Evolutionary conservation across 202 grass and related monocot species (phyloP), one percentile per base, ranked within the genome.

Genomic region (Panicum virgatum): DNA sequence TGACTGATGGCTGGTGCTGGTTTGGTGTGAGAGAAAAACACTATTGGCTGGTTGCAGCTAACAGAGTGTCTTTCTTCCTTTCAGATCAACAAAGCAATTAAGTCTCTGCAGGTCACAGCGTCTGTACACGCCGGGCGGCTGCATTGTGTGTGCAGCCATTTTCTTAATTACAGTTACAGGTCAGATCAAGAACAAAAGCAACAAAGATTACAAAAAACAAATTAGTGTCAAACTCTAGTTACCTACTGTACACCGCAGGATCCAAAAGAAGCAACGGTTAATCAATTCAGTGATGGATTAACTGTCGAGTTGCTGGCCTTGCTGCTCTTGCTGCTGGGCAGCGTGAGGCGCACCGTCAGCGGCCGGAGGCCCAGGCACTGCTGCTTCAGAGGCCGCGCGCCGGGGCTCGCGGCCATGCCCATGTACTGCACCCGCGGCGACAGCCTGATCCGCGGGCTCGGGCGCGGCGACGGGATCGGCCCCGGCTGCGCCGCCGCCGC

Each of bases 391-490:
- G 77, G 32, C 13, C 62, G 77, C 36, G 20, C 20, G 62, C 30
- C 20, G 58, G 75, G 58, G 75, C 75, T 77, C 4, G 43, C 47
- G 27, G 75, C 62, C 27, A 84, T 43, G 50, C 79, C 89, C 92
- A 90, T 92, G 82, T 71, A 86, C 62, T 91, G 89, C 20, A 94
- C 56, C 75, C 75, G 82, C 2, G 92, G 92, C 20, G 92, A 94
- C 59, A 94, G 69, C 84, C 89, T 88, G 56, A 89, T 42, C 19
- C 70, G 75, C 18, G 89, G 86, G 81, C 92, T 94, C 16, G 89
- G 89, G n/a, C 92, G 72, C 6, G 92, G 92, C 45, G 89, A 91
- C 22, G 92, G 89, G 71, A 91, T 89, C 5, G 89, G 89, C 69
- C 83, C 45, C 22, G 66, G 64, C 38, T 10, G n/a, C 37, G 38